Conservation (phyloP, 169 alveolate genomes). For the Plasmodium berghei region DNA sequence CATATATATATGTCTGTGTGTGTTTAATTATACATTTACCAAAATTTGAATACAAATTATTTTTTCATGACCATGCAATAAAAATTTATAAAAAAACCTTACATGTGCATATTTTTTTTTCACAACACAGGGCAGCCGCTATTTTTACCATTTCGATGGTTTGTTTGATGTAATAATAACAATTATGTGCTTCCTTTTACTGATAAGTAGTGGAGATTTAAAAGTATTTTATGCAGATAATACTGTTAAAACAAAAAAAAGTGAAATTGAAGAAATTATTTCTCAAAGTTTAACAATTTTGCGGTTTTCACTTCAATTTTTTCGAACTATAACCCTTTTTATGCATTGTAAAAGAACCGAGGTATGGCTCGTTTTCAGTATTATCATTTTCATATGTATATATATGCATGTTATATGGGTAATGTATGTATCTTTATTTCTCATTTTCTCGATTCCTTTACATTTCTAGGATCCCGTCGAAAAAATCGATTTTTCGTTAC, state of each 20-base stretch:
- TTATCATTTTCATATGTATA: background rate
- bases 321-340: conserved; percentile 55
- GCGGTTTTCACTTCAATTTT: conserved; percentile 61
- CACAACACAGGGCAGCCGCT: conserved; percentile 31
- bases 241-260: conserved; percentile 38
- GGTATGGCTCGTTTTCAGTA: background rate
- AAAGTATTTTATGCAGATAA: conserved; percentile 34
- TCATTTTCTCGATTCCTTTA: background rate
- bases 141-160: conserved; percentile 64
- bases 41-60: background rate
- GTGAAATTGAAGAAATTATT: conserved; percentile 61
- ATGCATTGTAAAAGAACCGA: conserved; percentile 61
- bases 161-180: conserved; percentile 59
- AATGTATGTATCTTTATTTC: background rate
- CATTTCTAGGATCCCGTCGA: conserved; percentile 40
- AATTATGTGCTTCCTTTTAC: conserved; percentile 29
- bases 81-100: background rate
- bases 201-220: conserved; percentile 69
- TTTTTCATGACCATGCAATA: background rate
- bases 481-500: conserved; percentile 58
- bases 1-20: background rate
- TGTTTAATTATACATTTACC: background rate
- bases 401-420: background rate
- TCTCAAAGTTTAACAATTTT: conserved; percentile 62
- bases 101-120: conserved; percentile 4